Evolutionary conservation across 768 basidiomycete species (phyloP).

Genomic region (Mycena leptocephala): DNA sequence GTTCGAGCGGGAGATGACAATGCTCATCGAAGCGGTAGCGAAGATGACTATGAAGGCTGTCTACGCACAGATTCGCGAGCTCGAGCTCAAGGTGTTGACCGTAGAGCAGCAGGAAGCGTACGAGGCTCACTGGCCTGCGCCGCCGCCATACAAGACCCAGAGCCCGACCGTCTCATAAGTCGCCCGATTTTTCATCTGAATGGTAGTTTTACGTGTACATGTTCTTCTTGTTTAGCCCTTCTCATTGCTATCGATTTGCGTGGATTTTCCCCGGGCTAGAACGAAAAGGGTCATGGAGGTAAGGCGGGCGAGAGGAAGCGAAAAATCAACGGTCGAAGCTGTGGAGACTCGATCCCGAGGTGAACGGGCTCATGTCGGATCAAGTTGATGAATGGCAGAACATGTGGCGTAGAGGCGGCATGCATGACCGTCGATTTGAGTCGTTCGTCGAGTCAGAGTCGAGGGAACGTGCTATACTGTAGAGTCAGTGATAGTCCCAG

Average conservation of each 20-base stretch:
- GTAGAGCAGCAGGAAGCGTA: conserved; percentile 14
- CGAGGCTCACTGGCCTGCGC: neutral
- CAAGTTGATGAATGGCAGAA: too few species aligned
- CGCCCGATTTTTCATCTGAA: neutral
- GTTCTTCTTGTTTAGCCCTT: neutral
- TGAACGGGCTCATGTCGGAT: too few species aligned
- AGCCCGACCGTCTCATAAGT: neutral
- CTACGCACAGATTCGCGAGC: conserved; percentile 17
- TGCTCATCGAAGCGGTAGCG: conserved; percentile 5
- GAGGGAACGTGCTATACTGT: too few species aligned
- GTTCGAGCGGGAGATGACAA: conserved; percentile 17
- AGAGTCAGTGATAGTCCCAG: too few species aligned
- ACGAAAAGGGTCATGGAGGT: too few species aligned
- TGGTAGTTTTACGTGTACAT: neutral
- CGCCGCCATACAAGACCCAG: neutral
- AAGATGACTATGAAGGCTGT: conserved; percentile 6
- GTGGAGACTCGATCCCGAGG: too few species aligned
- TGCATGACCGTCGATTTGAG: too few species aligned
- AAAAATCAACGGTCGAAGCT: too few species aligned
- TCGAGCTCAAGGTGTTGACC: conserved; percentile 10
- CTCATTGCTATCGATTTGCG: conserved; percentile 13
- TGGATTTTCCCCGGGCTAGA: neutral
- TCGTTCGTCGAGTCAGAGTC: too few species aligned
- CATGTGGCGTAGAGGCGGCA: too few species aligned
- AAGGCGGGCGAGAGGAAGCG: too few species aligned